A percentile compares a stretch with the other conserved stretches of the same genome.
Evolutionary conservation across 352 stramenopile genomes (phyloP).

Genomic region (Globisporangium nunn): DNA sequence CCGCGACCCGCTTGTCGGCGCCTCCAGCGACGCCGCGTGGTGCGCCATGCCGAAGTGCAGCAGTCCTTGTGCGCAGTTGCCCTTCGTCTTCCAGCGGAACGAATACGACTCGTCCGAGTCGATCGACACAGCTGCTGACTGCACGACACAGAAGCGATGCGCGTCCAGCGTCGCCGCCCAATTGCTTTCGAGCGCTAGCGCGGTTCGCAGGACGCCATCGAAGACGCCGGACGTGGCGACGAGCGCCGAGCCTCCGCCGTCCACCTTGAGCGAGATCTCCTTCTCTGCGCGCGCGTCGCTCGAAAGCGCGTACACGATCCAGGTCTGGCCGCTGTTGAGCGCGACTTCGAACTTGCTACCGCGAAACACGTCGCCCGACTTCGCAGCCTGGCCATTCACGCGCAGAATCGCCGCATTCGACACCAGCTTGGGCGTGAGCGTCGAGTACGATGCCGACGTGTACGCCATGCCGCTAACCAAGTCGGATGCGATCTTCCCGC

Average conservation of each 20-base stretch:
- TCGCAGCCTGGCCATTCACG: slow-evolving; percentile 31
- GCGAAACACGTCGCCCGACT: slow-evolving; percentile 8
- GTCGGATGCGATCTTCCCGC: slow-evolving; percentile 34
- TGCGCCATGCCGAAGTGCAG: slow-evolving; percentile 60
- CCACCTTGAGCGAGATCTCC: slow-evolving; percentile 21
- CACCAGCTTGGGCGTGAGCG: slow-evolving; percentile 35
- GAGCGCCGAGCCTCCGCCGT: slow-evolving; percentile 24
- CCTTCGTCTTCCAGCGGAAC: slow-evolving; percentile 53
- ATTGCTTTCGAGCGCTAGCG: slow-evolving; percentile 31
- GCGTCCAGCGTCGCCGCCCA: slow-evolving; percentile 29
- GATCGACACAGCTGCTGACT: slow-evolving; percentile 32
- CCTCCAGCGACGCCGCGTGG: slow-evolving; percentile 50
- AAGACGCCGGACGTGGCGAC: slow-evolving; percentile 24
- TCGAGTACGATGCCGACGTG: slow-evolving; percentile 39
- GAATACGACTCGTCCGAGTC: slow-evolving; percentile 33
- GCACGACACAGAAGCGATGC: slow-evolving; percentile 37
- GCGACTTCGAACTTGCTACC: slow-evolving; percentile 41
- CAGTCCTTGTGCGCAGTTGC: slow-evolving; percentile 36
- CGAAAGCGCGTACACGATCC: slow-evolving; percentile 47
- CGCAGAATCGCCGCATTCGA: slow-evolving; percentile 33
- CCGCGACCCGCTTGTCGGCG: slow-evolving; percentile 24
- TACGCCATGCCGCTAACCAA: slow-evolving; percentile 66
- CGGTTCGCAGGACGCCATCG: slow-evolving; percentile 36
- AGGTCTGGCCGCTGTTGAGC: slow-evolving; percentile 41
- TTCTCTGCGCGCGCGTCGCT: slow-evolving; percentile 26